Conservation (phyloP, 2,329 filamentous ascomycete species). For the Lachnellula subtilissima region DNA sequence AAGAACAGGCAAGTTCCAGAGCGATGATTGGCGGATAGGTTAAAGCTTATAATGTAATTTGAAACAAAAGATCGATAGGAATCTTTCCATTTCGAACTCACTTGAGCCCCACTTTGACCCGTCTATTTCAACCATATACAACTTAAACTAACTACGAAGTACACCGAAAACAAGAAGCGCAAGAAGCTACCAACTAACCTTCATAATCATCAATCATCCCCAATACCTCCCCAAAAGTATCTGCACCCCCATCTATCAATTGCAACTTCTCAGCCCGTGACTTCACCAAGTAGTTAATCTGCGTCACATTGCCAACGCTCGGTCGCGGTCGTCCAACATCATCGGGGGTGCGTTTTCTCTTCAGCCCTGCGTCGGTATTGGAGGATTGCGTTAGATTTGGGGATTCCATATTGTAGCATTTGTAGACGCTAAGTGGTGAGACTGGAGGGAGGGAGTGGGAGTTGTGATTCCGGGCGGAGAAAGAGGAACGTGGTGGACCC, state of each 20-base stretch:
- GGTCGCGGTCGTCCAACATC: constrained; percentile 5
- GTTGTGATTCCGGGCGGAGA: too few species aligned
- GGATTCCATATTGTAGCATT: constrained; percentile 9
- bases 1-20: not conserved
- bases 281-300: constrained; percentile 51
- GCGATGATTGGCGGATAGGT: too few species aligned
- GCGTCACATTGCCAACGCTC: constrained; percentile 21
- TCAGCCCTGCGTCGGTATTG: constrained; percentile 7
- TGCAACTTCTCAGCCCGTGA: constrained; percentile 41
- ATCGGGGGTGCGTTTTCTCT: constrained; percentile 28
- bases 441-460: too few species aligned
- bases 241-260: constrained; percentile 51
- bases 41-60: too few species aligned
- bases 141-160: too few species aligned
- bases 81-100: not conserved
- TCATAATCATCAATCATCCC: constrained; percentile 74
- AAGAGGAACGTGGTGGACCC: too few species aligned
- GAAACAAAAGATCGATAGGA: not conserved
- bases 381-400: not conserved
- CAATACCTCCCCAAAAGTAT: constrained; percentile 70
- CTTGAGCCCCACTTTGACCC: not conserved
- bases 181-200: constrained; percentile 35
- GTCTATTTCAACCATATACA: not conserved
- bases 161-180: not conserved
- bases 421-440: too few species aligned